Evolutionary conservation across 2,329 filamentous ascomycete species (phyloP).

Genomic region (Leptographium procerum): DNA sequence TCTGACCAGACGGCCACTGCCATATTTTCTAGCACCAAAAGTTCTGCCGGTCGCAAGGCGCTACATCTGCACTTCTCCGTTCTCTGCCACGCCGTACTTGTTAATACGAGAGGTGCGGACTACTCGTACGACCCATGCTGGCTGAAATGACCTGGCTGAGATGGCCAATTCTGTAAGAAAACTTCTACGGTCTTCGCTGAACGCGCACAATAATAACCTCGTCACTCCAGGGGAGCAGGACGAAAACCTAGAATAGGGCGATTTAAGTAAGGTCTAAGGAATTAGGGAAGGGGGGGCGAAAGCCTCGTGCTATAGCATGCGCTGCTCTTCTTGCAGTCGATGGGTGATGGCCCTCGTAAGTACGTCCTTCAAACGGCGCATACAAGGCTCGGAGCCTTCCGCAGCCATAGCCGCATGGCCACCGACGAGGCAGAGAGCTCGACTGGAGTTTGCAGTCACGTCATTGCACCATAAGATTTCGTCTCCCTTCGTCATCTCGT

Average conservation of each 20-base stretch:
- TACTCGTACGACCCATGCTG: neutral
- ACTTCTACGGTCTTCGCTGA: neutral
- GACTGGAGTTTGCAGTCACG: neutral
- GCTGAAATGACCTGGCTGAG: neutral
- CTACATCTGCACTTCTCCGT: neutral
- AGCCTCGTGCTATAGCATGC: neutral
- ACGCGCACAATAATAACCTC: neutral
- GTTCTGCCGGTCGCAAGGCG: neutral
- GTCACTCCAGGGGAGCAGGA: neutral
- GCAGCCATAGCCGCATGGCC: neutral
- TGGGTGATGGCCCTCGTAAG: too few relatives aligned
- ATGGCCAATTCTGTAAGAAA: neutral
- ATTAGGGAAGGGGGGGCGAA: neutral
- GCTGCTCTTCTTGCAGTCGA: too few relatives aligned
- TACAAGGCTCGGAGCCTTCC: neutral
- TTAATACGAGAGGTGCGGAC: neutral
- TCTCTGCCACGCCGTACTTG: neutral
- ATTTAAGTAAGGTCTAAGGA: too few relatives aligned
- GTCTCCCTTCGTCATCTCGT: too few relatives aligned
- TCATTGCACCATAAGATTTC: neutral
- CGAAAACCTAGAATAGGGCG: too few relatives aligned
- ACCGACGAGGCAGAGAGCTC: neutral
- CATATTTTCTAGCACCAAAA: neutral
- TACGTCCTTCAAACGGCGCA: too few relatives aligned
- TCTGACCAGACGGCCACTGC: neutral